Base-by-base conservation (phyloP, 768 basidiomycete species). In the Pisolithus tinctorius region DNA sequence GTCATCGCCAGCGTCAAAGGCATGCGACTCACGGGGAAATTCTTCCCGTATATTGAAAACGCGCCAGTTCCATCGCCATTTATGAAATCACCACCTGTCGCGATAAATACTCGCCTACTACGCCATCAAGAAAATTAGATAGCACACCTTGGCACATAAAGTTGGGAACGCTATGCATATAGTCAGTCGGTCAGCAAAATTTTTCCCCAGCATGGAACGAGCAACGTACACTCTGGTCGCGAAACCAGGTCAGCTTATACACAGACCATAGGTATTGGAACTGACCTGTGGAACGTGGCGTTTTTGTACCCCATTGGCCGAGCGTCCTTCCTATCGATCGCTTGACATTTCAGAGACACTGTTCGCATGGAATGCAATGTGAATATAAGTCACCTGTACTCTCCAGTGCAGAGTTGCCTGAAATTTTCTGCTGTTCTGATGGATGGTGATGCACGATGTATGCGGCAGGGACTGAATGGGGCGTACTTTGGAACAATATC, bases 31-130 rank as follows among this genome's bases (percentile, higher is more conserved):
- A 94, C 93, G 0, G 85, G 87, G 61, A 95, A 95, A 58, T 89
- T 92, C 60, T 90, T 87, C 25, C 95, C 95, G 60, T 96, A 98
- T 57, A 99, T 91, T n/a, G 92, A 95, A 69, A 94, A 93, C 0
- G 86, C 83, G 1, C 96, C 96, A 1, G 95, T 97, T 34, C 96
- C 96, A 60, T 99, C 96, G 3, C 84, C 83, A 55, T 94, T 94
- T 58, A 94, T 59, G 57, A 98, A 99, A 64, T 99, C 96, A 0
- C 96, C 96, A 43, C 90, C 91, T 91, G 51, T 14, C 30, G 9
- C 48, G 41, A 39, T 11, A 14, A 4, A 34, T 14, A 31, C 25
- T 20, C 14, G 44, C 54, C 36, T 51, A 41, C 11, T 42, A 26
- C 27, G 1, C 6, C 11, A 41, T 38, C 37, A 16, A 20, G 38